Base-by-base conservation (phyloP, 176 grass and related monocot genomes). In the Oryza rufipogon region DNA sequence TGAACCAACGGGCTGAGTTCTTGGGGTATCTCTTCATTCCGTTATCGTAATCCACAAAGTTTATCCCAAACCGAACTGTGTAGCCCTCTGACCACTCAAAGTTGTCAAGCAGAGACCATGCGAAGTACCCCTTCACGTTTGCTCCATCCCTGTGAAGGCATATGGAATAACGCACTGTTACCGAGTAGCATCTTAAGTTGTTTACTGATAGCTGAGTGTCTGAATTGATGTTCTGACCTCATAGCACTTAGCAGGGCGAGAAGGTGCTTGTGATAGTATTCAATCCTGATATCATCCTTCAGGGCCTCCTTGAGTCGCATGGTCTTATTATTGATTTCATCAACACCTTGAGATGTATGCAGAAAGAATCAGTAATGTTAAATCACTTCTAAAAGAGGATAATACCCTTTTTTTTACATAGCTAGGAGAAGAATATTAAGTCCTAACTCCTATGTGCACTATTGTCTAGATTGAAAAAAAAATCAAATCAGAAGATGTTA, bases 101-200 rank as follows among this genome's bases (percentile, higher is more conserved):
- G 54, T 95, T 84, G 28, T 95, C 90, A 5, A 92, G 41, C 20
- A 92, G 11, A 0, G 88, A 95, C 90, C 93, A 95, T 0, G 80
- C 90, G 30, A 95, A 95, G 78, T 92, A 95, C 1, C 88, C 93
- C 58, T 90, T 95, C 51, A 95, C 79, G 51, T 92, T 88, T 26
- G 84, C 87, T 8, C 90, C 93, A 8, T 90, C 74, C 61, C 87
- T 95, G 30, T 66, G 72, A 28, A 49, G 46, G 77, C 7, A 52
- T 11, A 44, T 4, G 30, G 13, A 73, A 0, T 10, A 65, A 30
- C 10, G 16, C 26, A 64, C 5, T 68, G 22, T 66, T 5, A 70
- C 30, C 30, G 30, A 46, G n/a, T 74, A 75, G 20, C 42, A 16
- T 75, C 36, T 81, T 49, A 46, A 33, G 16, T 74, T 5, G 8